Evolutionary conservation across 495 filamentous ascomycete genomes (phyloP).

Genomic region (Penicillium tannophilum): DNA sequence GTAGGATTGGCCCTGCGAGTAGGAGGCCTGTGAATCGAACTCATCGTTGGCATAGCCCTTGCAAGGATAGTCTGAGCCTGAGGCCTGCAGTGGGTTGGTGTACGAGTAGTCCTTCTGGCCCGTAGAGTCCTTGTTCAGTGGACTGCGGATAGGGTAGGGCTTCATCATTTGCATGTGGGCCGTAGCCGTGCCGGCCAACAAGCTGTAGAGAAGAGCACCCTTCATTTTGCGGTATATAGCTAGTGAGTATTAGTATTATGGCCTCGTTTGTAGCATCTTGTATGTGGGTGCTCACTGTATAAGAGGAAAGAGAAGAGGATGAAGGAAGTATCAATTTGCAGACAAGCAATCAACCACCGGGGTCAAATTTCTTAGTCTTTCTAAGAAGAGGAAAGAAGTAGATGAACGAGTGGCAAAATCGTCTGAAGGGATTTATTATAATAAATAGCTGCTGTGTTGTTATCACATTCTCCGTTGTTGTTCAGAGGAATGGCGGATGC

Average conservation of each 20-base stretch:
- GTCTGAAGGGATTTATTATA: constrained; percentile 12
- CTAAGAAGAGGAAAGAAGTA: neutral
- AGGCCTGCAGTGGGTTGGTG: constrained; percentile 45
- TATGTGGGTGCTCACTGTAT: constrained; percentile 3
- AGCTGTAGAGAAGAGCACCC: constrained; percentile 31
- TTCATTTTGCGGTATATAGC: constrained; percentile 41
- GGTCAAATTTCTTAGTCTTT: constrained; percentile 8
- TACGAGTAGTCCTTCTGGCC: constrained; percentile 54
- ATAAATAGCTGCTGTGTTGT: constrained; percentile 17
- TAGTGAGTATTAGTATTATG: constrained; percentile 2
- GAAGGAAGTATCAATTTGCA: constrained; percentile 7
- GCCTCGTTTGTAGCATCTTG: neutral
- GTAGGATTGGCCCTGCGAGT: constrained; percentile 44
- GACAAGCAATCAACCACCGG: constrained; percentile 26
- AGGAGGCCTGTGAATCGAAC: constrained; percentile 47
- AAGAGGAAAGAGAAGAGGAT: constrained; percentile 9
- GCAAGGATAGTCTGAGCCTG: constrained; percentile 52
- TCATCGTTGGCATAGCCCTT: constrained; percentile 54
- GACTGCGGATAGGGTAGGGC: constrained; percentile 50
- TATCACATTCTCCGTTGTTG: constrained; percentile 21
- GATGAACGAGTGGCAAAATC: neutral
- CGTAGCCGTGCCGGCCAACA: constrained; percentile 42
- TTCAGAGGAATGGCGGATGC: constrained; percentile 28
- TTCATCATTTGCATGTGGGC: constrained; percentile 51
- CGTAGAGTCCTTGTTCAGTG: constrained; percentile 39